A percentile compares a stretch with the other conserved stretches of the same genome.
Conservation (phyloP, 805 yeast species). For the Hanseniaspora guilliermondii region DNA sequence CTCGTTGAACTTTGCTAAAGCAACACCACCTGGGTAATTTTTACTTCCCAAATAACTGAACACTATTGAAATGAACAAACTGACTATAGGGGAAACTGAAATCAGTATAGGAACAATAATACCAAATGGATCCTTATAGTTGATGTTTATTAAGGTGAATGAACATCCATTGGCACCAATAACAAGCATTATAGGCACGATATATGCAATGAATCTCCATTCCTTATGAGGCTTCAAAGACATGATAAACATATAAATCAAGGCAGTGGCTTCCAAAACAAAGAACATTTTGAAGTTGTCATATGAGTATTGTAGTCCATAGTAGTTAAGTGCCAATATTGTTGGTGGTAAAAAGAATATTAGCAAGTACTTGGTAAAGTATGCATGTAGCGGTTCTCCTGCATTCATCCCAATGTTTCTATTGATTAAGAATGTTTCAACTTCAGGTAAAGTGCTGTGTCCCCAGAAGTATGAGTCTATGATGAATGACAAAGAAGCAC, state of each 20-base stretch:
- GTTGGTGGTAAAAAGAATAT: constrained; percentile 38
- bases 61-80: constrained; percentile 33
- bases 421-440: constrained; percentile 60
- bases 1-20: constrained; percentile 43
- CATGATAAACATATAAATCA: constrained; percentile 47
- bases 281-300: constrained; percentile 16
- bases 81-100: constrained; percentile 26
- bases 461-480: constrained; percentile 76
- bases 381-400: constrained; percentile 75
- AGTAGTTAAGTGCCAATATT: constrained; percentile 30
- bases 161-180: constrained; percentile 53
- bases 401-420: constrained; percentile 37
- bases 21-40: constrained; percentile 86
- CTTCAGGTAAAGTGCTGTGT: constrained; percentile 53
- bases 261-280: constrained; percentile 37
- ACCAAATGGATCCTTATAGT: constrained; percentile 17
- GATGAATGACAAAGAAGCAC: constrained; percentile 34
- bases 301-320: constrained; percentile 31
- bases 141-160: constrained; percentile 27
- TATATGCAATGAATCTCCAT: constrained; percentile 78
- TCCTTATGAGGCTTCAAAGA: constrained; percentile 87
- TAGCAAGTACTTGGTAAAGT: constrained; percentile 38
- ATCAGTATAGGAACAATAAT: constrained; percentile 25
- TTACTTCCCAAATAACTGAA: constrained; percentile 52
- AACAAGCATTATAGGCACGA: constrained; percentile 54